phyloP scores from a whole-genome alignment of 1,284 basidiomycete species.

The Vanrija sp. region DNA sequence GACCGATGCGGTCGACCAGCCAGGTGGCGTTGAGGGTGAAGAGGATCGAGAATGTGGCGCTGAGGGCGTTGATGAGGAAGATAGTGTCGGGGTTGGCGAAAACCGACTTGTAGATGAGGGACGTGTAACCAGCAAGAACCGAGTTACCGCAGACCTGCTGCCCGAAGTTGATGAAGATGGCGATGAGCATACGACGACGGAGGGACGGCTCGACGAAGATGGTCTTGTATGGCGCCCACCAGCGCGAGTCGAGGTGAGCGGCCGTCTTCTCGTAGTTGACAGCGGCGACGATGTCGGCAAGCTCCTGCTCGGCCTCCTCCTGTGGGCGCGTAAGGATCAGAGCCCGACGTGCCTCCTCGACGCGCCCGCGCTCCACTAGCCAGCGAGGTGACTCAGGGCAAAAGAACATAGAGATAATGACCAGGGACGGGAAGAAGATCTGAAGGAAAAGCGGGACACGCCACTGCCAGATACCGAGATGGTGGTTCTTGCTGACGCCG shows the following conservation, averaged over 20 bases:
- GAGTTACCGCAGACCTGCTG: conserved; percentile 22
- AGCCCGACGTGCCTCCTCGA: conserved; percentile 19
- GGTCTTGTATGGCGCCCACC: conserved; percentile 4
- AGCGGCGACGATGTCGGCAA: conserved; percentile 16
- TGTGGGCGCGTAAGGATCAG: conserved; percentile 11
- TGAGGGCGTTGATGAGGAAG: conserved; percentile 22
- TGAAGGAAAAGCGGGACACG: conserved; percentile 12
- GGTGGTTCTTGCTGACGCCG: conserved; percentile 11
- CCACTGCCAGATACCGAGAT: conserved; percentile 17
- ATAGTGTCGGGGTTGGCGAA: conserved; percentile 16
- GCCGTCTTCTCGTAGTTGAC: conserved; percentile 15
- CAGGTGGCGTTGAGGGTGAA: conserved; percentile 18
- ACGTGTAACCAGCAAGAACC: conserved; percentile 15
- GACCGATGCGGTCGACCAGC: conserved; percentile 2
- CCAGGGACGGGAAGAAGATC: conserved; percentile 12
- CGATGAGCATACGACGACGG: conserved; percentile 19
- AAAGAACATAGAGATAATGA: conserved; percentile 44
- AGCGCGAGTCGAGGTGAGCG: conserved; percentile 1
- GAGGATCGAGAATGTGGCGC: conserved; percentile 17
- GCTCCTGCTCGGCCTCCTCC: conserved; percentile 16
- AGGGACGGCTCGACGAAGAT: conserved; percentile 18
- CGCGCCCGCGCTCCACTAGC: conserved; percentile 53
- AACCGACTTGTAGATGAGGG: conserved; percentile 20
- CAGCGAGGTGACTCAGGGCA: conserved; percentile 58
- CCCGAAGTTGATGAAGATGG: conserved; percentile 19